These are phyloP conservation scores for Microglena sp. DNA, from an alignment of 139 green algal species.

Conservation along the genomic window DNA sequence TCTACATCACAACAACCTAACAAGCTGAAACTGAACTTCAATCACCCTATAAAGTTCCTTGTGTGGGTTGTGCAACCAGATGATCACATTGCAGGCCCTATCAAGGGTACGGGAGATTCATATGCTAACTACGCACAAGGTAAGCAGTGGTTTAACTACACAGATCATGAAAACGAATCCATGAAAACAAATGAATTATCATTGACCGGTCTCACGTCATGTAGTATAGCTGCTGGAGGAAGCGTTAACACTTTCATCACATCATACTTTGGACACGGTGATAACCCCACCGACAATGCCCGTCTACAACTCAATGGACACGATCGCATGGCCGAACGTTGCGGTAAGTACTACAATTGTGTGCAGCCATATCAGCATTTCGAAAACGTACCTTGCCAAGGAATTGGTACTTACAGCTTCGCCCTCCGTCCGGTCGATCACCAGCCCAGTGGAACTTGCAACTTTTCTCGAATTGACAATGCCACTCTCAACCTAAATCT, in stretches of 20 bases:
- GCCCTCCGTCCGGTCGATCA: slow-evolving; percentile 7
- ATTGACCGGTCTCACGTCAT: no score
- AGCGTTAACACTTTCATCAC: not conserved
- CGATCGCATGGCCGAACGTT: slow-evolving; percentile 10
- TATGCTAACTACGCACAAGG: no score
- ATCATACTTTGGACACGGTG: not conserved
- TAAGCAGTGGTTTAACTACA: slow-evolving; percentile 17
- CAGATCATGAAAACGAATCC: no score
- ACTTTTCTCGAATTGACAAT: slow-evolving; percentile 24
- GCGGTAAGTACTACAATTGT: slow-evolving; percentile 11
- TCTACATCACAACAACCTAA: not conserved
- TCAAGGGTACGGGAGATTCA: no score
- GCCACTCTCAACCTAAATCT: slow-evolving; percentile 13
- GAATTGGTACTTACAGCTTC: slow-evolving; percentile 19
- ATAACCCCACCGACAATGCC: slow-evolving; percentile 5
- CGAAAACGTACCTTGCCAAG: slow-evolving; percentile 9
- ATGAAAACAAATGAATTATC: no score
- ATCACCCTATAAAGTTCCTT: slow-evolving; percentile 17
- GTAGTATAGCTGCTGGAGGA: no score
- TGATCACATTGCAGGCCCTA: not conserved
- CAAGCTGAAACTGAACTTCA: slow-evolving; percentile 16
- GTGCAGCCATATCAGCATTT: slow-evolving; percentile 17
- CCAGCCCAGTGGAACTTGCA: slow-evolving; percentile 19
- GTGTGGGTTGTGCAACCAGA: slow-evolving; percentile 9
- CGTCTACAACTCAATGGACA: slow-evolving; percentile 16